Percentiles rank a stretch among this genome's conserved stretches.
Conservation (phyloP, 1,284 basidiomycete genomes). For the Pterulicium gracile region DNA sequence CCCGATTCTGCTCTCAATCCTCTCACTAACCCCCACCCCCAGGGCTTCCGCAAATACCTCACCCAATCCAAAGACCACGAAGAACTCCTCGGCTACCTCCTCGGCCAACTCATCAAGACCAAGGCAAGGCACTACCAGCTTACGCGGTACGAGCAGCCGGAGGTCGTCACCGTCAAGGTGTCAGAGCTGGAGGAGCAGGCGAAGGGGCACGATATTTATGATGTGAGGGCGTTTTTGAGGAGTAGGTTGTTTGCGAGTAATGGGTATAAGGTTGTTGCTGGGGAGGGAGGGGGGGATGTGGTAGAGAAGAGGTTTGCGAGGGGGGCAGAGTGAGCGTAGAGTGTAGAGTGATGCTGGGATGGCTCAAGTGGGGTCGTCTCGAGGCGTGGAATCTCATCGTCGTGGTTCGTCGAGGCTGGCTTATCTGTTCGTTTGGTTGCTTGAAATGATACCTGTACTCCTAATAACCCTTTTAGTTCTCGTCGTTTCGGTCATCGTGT, state of each 20-base stretch:
- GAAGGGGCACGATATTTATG: constrained; percentile 92
- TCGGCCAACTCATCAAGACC: constrained; percentile 93
- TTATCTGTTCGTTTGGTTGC: too few relatives aligned
- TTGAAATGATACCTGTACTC: too few relatives aligned
- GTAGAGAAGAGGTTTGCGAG: constrained; percentile 63
- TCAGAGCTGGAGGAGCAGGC: constrained; percentile 81
- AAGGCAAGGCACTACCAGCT: constrained; percentile 79
- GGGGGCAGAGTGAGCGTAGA: not conserved
- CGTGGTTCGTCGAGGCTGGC: too few relatives aligned
- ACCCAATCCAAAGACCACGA: constrained; percentile 92
- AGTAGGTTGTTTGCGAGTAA: constrained; percentile 85
- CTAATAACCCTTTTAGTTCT: too few relatives aligned
- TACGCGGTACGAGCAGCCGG: constrained; percentile 68
- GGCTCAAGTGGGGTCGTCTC: too few relatives aligned
- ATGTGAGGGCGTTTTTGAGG: constrained; percentile 76
- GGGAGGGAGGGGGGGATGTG: constrained; percentile 41
- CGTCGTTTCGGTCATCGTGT: too few relatives aligned
- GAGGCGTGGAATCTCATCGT: too few relatives aligned
- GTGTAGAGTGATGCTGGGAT: too few relatives aligned
- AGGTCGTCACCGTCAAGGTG: constrained; percentile 62
- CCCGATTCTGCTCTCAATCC: not conserved
- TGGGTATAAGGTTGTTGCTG: constrained; percentile 64
- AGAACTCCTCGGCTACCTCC: constrained; percentile 88
- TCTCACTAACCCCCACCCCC: constrained; percentile 6
- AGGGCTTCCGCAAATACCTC: constrained; percentile 97